These are phyloP conservation scores for Blastobotrys parvus DNA, from an alignment of 805 yeast genomes.

Conservation along the genomic window DNA sequence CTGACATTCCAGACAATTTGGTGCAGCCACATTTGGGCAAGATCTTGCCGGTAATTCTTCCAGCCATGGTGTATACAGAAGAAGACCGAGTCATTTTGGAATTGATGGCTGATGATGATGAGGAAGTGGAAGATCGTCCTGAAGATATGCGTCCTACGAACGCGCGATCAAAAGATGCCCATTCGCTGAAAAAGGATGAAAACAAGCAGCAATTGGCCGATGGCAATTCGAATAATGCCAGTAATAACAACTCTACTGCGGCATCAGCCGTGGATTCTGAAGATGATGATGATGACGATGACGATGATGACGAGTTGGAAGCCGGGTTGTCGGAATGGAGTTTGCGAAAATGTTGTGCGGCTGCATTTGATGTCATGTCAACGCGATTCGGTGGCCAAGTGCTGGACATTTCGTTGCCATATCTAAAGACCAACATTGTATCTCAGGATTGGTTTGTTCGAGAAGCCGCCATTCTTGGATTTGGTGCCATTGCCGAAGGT, in stretches of 20 bases:
- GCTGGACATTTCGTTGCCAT: slow-evolving; percentile 60
- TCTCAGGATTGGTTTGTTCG: slow-evolving; percentile 79
- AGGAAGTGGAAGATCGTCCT: slow-evolving; percentile 67
- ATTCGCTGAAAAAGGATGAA: slow-evolving; percentile 12
- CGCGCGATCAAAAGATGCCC: slow-evolving; percentile 52
- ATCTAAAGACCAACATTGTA: slow-evolving; percentile 59
- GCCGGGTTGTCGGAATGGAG: slow-evolving; percentile 76
- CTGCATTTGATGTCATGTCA: slow-evolving; percentile 79
- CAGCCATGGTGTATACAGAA: slow-evolving; percentile 82
- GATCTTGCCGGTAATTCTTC: slow-evolving; percentile 69
- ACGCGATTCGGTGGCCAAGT: slow-evolving; percentile 59
- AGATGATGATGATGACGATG: slow-evolving; percentile 55
- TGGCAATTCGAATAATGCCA: slow-evolving; percentile 11
- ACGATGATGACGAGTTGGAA: slow-evolving; percentile 65
- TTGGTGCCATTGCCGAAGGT: slow-evolving; percentile 93
- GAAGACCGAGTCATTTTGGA: slow-evolving; percentile 63
- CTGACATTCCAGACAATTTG: slow-evolving; percentile 40
- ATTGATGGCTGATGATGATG: slow-evolving; percentile 66
- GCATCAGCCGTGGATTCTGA: slow-evolving; percentile 31
- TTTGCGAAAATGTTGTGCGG: slow-evolving; percentile 87
- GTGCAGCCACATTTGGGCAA: slow-evolving; percentile 49
- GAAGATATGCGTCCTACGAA: slow-evolving; percentile 82
- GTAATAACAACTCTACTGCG: not conserved
- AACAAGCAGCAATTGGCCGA: slow-evolving; percentile 8
- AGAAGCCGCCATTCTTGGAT: slow-evolving; percentile 87